A percentile compares a stretch with the other conserved stretches of the same genome.
phyloP scores from a whole-genome alignment of 345 rosid genomes.

The Ceriops zippeliana region DNA sequence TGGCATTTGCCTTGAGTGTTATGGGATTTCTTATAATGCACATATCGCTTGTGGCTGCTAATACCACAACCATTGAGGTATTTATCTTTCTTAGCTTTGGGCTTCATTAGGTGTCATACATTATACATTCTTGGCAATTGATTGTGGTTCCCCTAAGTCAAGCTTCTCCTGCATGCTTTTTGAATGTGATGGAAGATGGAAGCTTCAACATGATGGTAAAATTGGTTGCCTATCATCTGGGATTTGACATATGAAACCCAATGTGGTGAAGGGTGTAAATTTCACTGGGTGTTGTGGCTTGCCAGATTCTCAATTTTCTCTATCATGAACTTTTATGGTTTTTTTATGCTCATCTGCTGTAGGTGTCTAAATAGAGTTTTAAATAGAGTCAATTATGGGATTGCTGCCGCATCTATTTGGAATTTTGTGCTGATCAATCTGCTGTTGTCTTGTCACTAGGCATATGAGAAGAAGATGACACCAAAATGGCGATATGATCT shows the following conservation, averaged over 20 bases:
- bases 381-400: background rate
- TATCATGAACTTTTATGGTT: too few species aligned
- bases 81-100: conserved; percentile 4
- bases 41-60: conserved; percentile 70
- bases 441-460: conserved; percentile 44
- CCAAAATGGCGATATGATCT: conserved; percentile 97
- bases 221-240: background rate
- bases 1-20: conserved; percentile 93
- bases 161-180: background rate
- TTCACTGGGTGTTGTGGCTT: too few species aligned
- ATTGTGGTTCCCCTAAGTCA: background rate
- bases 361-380: too few species aligned
- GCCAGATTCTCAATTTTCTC: too few species aligned
- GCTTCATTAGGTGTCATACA: background rate
- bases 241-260: background rate
- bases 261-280: background rate
- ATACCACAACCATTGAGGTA: conserved; percentile 98
- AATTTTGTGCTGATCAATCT: conserved; percentile 8
- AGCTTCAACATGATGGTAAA: background rate
- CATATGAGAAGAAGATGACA: conserved; percentile 90
- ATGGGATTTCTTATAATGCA: conserved; percentile 96
- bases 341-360: too few species aligned
- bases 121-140: background rate
- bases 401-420: background rate
- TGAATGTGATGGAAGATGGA: background rate